Conservation (phyloP, 1,284 basidiomycete genomes). For the Veloporphyrellus conicus region DNA sequence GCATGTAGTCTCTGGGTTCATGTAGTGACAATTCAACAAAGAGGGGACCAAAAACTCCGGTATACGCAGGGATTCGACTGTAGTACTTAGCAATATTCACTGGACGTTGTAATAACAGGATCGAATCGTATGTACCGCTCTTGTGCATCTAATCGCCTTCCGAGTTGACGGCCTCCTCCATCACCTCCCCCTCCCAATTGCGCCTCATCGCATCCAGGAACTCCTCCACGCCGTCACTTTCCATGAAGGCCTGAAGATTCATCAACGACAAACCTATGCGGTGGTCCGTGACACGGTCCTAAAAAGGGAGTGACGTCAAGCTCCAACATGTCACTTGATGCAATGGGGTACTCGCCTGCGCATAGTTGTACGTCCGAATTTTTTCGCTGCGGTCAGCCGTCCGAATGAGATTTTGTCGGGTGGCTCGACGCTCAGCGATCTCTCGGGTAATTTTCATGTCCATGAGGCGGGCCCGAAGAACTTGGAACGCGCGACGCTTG, state of each 20-base stretch:
- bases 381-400: conserved; percentile 86
- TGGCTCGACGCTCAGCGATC: conserved; percentile 64
- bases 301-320: too few species aligned
- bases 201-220: conserved; percentile 63
- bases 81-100: too few species aligned
- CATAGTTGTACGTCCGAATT: conserved; percentile 89
- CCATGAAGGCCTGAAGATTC: conserved; percentile 71
- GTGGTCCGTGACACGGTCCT: conserved; percentile 92
- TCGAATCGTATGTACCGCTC: too few species aligned
- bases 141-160: conserved; percentile 7
- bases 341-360: conserved; percentile 52
- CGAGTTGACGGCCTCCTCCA: conserved; percentile 67
- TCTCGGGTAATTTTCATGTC: conserved; percentile 73
- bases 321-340: not conserved
- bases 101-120: too few species aligned
- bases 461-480: conserved; percentile 78
- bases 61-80: too few species aligned
- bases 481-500: conserved; percentile 81
- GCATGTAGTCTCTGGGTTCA: too few species aligned
- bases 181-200: conserved; percentile 58
- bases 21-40: too few species aligned
- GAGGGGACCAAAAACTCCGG: too few species aligned
- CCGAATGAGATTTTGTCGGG: conserved; percentile 69
- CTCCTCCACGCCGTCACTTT: conserved; percentile 68
- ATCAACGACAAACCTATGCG: conserved; percentile 75